These are phyloP conservation scores for Apiotrichum mycotoxinovorans DNA, from an alignment of 1,284 basidiomycete genomes.

Conservation along the genomic window DNA sequence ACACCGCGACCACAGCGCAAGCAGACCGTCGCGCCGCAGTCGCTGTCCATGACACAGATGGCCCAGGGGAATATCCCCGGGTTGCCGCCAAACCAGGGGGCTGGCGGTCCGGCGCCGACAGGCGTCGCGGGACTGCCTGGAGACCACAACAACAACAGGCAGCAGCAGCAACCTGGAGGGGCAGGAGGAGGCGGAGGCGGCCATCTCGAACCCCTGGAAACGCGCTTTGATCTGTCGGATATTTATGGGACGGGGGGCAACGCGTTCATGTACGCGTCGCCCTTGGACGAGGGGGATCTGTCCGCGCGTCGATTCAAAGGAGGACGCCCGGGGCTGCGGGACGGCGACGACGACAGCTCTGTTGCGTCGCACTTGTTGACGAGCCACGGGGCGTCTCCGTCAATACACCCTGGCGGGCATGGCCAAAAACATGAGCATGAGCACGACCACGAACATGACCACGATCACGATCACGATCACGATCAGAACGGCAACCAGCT, in stretches of 20 bases:
- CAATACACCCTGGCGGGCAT: no score
- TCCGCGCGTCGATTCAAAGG: neutral
- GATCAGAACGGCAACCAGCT: neutral
- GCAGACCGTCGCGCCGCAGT: no score
- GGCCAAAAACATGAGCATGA: neutral
- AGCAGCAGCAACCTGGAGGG: neutral
- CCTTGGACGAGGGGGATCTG: conserved; percentile 2
- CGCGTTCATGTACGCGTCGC: conserved; percentile 1
- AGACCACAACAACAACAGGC: neutral
- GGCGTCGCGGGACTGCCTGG: no score
- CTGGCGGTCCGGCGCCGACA: no score
- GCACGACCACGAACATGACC: no score
- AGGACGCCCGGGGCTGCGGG: neutral
- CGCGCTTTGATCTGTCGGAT: neutral
- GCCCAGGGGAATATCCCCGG: no score
- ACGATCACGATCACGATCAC: neutral
- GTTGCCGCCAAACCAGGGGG: no score
- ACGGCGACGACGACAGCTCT: neutral
- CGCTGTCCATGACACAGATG: no score
- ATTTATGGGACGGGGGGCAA: neutral
- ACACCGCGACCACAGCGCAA: no score
- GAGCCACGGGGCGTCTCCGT: neutral
- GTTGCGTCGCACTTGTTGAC: neutral
- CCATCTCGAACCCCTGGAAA: neutral
- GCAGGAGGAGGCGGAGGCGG: no score